Evolutionary conservation across 78 protist genomes (phyloP).

Genomic region (Speleostelium caveatum): DNA sequence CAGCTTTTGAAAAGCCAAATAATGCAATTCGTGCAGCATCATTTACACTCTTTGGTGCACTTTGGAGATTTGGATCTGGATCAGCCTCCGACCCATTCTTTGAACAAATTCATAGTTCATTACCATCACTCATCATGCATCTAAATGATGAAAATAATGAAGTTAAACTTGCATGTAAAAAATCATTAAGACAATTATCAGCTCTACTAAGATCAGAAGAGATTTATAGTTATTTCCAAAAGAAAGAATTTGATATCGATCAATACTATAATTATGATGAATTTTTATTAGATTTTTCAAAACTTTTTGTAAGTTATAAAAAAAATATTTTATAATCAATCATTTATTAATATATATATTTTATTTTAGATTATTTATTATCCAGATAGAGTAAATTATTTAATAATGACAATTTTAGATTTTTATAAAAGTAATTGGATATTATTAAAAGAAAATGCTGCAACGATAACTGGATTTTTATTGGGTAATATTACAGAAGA

Average conservation of each 20-base stretch:
- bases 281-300: slow-evolving; percentile 75
- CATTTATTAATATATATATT: background rate
- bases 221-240: slow-evolving; percentile 17
- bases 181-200: slow-evolving; percentile 39
- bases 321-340: background rate
- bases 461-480: slow-evolving; percentile 73
- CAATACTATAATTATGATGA: slow-evolving; percentile 44
- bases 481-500: slow-evolving; percentile 77
- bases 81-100: slow-evolving; percentile 49
- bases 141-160: slow-evolving; percentile 29
- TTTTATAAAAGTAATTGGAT: slow-evolving; percentile 62
- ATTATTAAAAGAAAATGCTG: slow-evolving; percentile 44
- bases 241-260: slow-evolving; percentile 1
- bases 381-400: slow-evolving; percentile 70
- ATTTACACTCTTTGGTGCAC: slow-evolving; percentile 73
- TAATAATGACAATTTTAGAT: slow-evolving; percentile 60
- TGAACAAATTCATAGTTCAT: slow-evolving; percentile 65
- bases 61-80: slow-evolving; percentile 79
- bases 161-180: slow-evolving; percentile 55
- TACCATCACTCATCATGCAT: slow-evolving; percentile 62
- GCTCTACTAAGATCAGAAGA: slow-evolving; percentile 40
- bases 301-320: slow-evolving; percentile 44
- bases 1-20: slow-evolving; percentile 78
- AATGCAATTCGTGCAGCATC: slow-evolving; percentile 83
- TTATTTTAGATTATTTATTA: slow-evolving; percentile 59